These are phyloP conservation scores for Bipolaris cookei DNA, from an alignment of 2,329 filamentous ascomycete genomes.

Conservation along the genomic window DNA sequence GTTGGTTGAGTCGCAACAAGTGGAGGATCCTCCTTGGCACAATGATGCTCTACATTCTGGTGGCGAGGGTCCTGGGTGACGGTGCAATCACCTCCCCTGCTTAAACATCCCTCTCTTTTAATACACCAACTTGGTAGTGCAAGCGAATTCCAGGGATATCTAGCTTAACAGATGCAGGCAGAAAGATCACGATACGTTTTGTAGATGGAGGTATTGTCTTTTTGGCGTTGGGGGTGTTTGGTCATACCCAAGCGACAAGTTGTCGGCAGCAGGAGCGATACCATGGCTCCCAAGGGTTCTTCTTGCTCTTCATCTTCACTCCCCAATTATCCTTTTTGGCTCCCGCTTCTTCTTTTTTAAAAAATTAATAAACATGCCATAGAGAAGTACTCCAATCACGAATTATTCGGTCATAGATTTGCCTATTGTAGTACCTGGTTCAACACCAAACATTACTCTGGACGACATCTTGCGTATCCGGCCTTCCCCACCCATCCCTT, in stretches of 20 bases:
- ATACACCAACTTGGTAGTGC: no score
- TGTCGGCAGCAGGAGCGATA: neutral
- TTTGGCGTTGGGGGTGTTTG: conserved; percentile 18
- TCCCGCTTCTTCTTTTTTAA: no score
- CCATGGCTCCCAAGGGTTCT: neutral
- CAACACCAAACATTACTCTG: no score
- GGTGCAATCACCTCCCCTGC: conserved; percentile 31
- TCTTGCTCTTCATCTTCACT: neutral
- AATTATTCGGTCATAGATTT: no score
- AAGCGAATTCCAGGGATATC: neutral
- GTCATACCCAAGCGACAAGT: conserved; percentile 14
- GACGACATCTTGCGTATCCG: no score
- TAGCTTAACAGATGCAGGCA: neutral
- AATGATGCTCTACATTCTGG: conserved; percentile 82
- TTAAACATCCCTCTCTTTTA: neutral
- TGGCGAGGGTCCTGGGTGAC: conserved; percentile 74
- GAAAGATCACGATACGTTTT: neutral
- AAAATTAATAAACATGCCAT: no score
- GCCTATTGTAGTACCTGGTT: no score
- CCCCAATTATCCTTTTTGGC: no score
- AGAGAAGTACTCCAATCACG: no score
- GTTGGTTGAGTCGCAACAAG: conserved; percentile 83
- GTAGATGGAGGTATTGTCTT: conserved; percentile 3
- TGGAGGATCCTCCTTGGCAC: conserved; percentile 71
- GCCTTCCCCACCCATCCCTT: no score